These are phyloP conservation scores for Arabis hirsuta DNA, from an alignment of 345 rosid genomes.

Conservation along the genomic window DNA sequence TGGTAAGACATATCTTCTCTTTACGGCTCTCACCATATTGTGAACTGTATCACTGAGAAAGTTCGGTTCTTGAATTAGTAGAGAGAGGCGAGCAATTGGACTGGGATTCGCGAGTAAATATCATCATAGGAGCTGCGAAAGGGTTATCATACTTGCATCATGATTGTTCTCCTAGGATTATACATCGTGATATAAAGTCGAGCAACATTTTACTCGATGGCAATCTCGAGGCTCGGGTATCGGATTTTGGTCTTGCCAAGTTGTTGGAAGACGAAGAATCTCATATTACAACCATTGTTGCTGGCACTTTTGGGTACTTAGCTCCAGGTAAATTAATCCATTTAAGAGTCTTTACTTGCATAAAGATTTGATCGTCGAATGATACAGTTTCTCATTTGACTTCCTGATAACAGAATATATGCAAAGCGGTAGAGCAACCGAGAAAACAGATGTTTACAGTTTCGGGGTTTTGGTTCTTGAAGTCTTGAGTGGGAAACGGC, in stretches of 20 bases:
- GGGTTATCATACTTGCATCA: constrained; percentile 97
- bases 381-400: background rate
- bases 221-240: constrained; percentile 95
- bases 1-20: constrained; percentile 53
- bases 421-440: constrained; percentile 99
- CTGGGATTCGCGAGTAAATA: constrained; percentile 94
- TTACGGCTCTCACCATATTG: background rate
- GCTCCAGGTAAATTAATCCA: constrained; percentile 74
- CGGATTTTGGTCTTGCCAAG: constrained; percentile 98
- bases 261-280: constrained; percentile 94
- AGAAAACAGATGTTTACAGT: constrained; percentile 96
- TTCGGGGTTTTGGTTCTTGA: constrained; percentile 95
- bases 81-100: constrained; percentile 88
- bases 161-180: constrained; percentile 98
- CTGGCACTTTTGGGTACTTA: constrained; percentile 97
- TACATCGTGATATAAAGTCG: constrained; percentile 97
- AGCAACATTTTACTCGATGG: constrained; percentile 98
- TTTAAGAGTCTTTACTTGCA: background rate
- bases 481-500: constrained; percentile 92
- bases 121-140: constrained; percentile 96
- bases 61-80: constrained; percentile 46
- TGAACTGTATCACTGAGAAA: constrained; percentile 23
- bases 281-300: constrained; percentile 97
- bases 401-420: constrained; percentile 70
- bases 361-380: background rate